Percentiles rank a stretch among this genome's conserved stretches.
Conservation (phyloP, 148 eudicot species). For the Camellia japonica region DNA sequence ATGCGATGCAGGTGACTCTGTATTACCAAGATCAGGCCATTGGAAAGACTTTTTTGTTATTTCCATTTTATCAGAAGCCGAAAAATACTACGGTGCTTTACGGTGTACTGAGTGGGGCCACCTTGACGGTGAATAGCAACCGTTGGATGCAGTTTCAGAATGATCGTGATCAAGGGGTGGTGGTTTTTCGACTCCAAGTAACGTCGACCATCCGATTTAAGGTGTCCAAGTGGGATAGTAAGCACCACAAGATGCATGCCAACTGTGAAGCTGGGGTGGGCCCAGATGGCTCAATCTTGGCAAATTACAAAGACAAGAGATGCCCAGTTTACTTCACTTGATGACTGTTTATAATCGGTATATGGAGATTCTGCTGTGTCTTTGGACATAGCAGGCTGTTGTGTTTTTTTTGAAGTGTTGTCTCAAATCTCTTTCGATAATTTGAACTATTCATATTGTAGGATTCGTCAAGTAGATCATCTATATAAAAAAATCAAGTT, state of each 20-base stretch:
- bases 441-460: too few species aligned
- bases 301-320: constrained; percentile 30
- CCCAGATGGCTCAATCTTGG: constrained; percentile 54
- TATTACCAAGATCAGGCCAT: constrained; percentile 44
- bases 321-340: constrained; percentile 68
- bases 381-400: too few species aligned
- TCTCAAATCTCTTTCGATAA: too few species aligned
- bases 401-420: too few species aligned
- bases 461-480: too few species aligned
- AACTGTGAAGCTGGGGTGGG: constrained; percentile 60
- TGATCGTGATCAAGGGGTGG: constrained; percentile 40
- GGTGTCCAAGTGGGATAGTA: constrained; percentile 55
- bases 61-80: constrained; percentile 60
- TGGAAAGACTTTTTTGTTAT: constrained; percentile 41
- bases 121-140: constrained; percentile 34
- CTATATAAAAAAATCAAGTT: too few species aligned
- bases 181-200: constrained; percentile 49
- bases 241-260: constrained; percentile 66
- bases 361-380: too few species aligned
- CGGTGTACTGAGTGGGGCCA: constrained; percentile 41
- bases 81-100: constrained; percentile 48
- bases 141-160: constrained; percentile 53
- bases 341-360: neutral
- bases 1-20: constrained; percentile 42
- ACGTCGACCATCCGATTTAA: constrained; percentile 68